Percentiles rank a stretch among this genome's conserved stretches.
Conservation (phyloP, 2,329 filamentous ascomycete species). For the Ceratocystis eucalypticola region DNA sequence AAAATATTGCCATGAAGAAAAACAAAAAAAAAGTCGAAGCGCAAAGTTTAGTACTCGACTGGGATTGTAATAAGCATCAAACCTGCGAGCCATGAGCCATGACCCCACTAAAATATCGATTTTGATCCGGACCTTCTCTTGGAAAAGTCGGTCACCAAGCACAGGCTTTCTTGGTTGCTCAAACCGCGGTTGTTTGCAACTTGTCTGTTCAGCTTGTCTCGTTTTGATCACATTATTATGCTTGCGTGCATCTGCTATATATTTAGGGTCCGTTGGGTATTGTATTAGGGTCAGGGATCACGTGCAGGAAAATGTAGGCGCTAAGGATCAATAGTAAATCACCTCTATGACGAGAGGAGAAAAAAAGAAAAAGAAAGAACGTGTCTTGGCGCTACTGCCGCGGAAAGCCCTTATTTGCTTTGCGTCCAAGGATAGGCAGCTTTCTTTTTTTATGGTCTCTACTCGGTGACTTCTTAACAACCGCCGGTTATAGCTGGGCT, state of each 20-base stretch:
- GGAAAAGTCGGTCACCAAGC: not conserved
- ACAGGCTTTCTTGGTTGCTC: too few species aligned
- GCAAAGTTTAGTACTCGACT: constrained; percentile 6
- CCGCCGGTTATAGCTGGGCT: constrained; percentile 18
- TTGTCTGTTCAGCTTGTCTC: too few species aligned
- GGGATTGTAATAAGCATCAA: not conserved
- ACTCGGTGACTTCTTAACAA: not conserved
- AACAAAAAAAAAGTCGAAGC: constrained; percentile 7
- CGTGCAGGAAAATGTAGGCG: too few species aligned
- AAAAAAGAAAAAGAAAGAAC: too few species aligned
- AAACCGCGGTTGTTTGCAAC: too few species aligned
- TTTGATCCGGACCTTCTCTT: not conserved
- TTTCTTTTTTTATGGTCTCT: not conserved
- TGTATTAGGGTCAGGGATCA: too few species aligned
- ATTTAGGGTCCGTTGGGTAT: too few species aligned
- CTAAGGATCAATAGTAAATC: too few species aligned
- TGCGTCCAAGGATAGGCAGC: not conserved
- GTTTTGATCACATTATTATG: too few species aligned
- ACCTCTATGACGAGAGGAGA: too few species aligned
- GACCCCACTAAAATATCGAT: constrained; percentile 1
- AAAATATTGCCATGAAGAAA: not conserved
- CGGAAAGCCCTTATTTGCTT: not conserved
- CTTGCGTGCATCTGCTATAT: too few species aligned
- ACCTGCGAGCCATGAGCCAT: not conserved
- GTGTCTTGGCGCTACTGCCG: not conserved